Percentiles rank a stretch among this genome's conserved stretches.
Conservation (phyloP, 2,329 filamentous ascomycete genomes). For the Geosmithia putterillii region DNA sequence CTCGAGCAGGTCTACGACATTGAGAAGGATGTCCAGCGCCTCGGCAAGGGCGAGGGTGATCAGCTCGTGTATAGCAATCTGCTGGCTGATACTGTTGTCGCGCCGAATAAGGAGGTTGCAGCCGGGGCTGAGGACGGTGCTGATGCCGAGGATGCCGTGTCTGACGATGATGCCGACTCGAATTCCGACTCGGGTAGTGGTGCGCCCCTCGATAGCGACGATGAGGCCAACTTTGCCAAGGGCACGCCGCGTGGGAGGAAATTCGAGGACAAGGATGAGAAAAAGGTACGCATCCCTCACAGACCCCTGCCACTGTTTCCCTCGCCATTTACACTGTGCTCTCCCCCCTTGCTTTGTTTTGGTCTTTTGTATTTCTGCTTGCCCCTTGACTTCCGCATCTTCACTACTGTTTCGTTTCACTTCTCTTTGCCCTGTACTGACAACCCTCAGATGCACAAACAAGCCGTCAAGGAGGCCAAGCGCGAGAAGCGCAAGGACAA, state of each 20-base stretch:
- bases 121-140: slow-evolving; percentile 27
- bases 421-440: neutral
- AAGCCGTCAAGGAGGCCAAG: slow-evolving; percentile 88
- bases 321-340: neutral
- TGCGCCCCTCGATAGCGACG: slow-evolving; percentile 30
- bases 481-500: slow-evolving; percentile 87
- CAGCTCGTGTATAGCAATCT: slow-evolving; percentile 80
- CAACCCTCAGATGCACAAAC: slow-evolving; percentile 54
- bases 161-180: slow-evolving; percentile 22
- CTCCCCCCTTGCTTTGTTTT: neutral
- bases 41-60: slow-evolving; percentile 59
- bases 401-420: neutral
- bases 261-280: slow-evolving; percentile 84
- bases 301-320: no score
- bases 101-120: slow-evolving; percentile 21
- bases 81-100: slow-evolving; percentile 56
- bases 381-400: neutral
- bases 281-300: slow-evolving; percentile 53
- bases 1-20: slow-evolving; percentile 94
- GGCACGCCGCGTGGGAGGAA: slow-evolving; percentile 65
- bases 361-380: neutral
- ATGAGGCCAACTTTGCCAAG: slow-evolving; percentile 48
- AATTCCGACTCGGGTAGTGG: slow-evolving; percentile 33
- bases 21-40: slow-evolving; percentile 74
- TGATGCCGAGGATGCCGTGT: slow-evolving; percentile 21